Base-by-base conservation (phyloP, 2,329 filamentous ascomycete genomes). In the Pseudopithomyces maydicus region DNA sequence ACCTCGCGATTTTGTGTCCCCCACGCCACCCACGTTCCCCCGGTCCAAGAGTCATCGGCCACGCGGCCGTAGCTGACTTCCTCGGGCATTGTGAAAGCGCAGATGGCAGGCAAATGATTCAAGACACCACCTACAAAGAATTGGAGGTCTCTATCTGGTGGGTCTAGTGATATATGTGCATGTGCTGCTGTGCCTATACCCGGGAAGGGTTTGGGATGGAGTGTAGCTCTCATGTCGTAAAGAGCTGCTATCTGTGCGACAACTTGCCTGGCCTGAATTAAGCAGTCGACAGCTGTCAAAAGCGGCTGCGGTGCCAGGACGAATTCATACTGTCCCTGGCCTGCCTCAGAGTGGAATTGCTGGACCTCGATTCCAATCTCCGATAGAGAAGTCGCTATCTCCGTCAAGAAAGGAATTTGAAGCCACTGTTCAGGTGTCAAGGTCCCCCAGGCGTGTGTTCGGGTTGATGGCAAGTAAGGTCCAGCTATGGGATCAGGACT, bases 1-100 rank as follows among this genome's bases (percentile, higher is more conserved):
- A 86, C 81, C 77, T 94, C 90, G 17, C 90, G 86, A 73, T 95
- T 95, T 75, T 95, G 88, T 4, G 86, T 90, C 12, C 91, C 91
- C 91, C 90, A 96, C 0, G 88, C 79, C 0, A 93, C 84, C 87
- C 88, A 93, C 7, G 87, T 84, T 0, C 90, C 90, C n/a, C 90
- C 90, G 0, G 90, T 84, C 91, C 90, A 95, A 56, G 79, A 80
- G n/a, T 90, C 84, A 52, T 92, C 87, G 1, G 78, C 75, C 11
- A 90, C 81, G 4, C 91, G 84, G 35, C 84, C 84, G 73, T 95
- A 95, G 72, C 88, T 91, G 0, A 81, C 80, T 1, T 84, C 80
- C 61, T 86, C 85, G 35, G 87, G 83, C 65, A 91, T 85, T 0
- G 85, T 87, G 55, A 95, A 88, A 0, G 91, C 89, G 11, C 83